Base-by-base conservation (phyloP, 768 basidiomycete genomes). In the Auriscalpium microsporum region DNA sequence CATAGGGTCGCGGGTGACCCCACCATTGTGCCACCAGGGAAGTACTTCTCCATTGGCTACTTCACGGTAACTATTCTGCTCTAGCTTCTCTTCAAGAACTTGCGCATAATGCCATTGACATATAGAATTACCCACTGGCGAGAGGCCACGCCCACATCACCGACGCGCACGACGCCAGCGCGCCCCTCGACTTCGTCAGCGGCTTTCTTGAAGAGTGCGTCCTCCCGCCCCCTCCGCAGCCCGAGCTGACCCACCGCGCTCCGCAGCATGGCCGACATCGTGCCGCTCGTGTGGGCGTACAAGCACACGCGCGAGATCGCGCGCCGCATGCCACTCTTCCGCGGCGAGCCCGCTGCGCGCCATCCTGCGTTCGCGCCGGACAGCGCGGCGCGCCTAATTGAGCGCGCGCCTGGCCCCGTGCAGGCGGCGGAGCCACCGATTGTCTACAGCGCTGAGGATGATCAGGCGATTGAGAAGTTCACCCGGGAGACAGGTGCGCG, bases 231-330 rank as follows among this genome's bases (percentile, higher is more conserved):
- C 23, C 47, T 8, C 11, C 42, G 35, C n/a, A 10, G 9, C 17
- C 38, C 7, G 10, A 14, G 33, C 23, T 19, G 40, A 37, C 33
- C 13, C 45, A 38, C 6, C 3, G 37, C 36, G 19, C n/a, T 11
- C 19, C 2, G 16, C 46, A 71, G 69, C n/a, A 57, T 60, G 45
- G 67, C 59, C 14, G 70, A 71, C 40, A 50, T 85, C 7, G 72
- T 64, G 0, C 67, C 75, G 19, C 58, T 83, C 46, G 69, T 69
- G 52, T 79, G 79, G 73, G 71, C 63, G 0, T 86, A 84, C 65
- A 86, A 86, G 59, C 74, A 73, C 52, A 53, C 64, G 4, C 73
- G 83, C 1, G 83, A 86, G 67, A 58, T 80, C 10, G 69, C 71
- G 4, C 75, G 84, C 37, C 78, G 84, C 14, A 81, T 83, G 76